These are phyloP conservation scores for Bacidia rubella DNA, from an alignment of 495 filamentous ascomycete genomes.

Conservation along the genomic window DNA sequence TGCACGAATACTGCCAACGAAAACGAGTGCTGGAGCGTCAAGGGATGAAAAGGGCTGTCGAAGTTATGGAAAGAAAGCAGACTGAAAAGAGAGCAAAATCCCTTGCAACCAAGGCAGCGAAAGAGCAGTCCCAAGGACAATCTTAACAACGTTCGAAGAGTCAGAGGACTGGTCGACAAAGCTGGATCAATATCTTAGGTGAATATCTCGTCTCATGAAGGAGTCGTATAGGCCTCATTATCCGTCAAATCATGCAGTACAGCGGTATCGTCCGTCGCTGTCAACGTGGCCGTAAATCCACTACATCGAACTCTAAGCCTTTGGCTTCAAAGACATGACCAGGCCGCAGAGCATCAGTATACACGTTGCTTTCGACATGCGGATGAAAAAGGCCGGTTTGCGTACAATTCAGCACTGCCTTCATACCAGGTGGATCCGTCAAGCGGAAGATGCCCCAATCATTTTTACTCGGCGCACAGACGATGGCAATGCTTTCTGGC, in stretches of 20 bases:
- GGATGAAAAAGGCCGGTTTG: conserved; percentile 74
- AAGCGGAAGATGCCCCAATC: conserved; percentile 87
- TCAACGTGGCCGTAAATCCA: conserved; percentile 51
- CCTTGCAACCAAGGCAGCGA: conserved; percentile 39
- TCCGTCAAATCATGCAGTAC: background rate
- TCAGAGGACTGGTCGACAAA: background rate
- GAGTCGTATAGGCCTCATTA: too few species aligned
- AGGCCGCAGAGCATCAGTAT: conserved; percentile 66
- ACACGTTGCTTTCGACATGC: conserved; percentile 57
- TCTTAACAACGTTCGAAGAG: background rate
- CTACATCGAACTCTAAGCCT: conserved; percentile 60
- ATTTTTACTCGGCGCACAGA: conserved; percentile 73
- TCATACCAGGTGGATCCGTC: conserved; percentile 81
- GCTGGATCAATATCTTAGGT: too few species aligned
- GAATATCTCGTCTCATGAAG: too few species aligned
- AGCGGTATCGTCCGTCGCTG: background rate
- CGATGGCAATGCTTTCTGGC: conserved; percentile 89
- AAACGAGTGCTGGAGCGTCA: conserved; percentile 55
- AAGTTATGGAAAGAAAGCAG: conserved; percentile 64
- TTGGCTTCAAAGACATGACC: conserved; percentile 78
- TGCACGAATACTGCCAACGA: conserved; percentile 72
- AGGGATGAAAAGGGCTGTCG: conserved; percentile 65
- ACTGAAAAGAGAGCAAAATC: conserved; percentile 46
- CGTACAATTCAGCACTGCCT: conserved; percentile 60
- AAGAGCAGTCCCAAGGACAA: conserved; percentile 34